phyloP scores from a whole-genome alignment of 2,329 filamentous ascomycete species.

The Ophiostoma triangulosporum region DNA sequence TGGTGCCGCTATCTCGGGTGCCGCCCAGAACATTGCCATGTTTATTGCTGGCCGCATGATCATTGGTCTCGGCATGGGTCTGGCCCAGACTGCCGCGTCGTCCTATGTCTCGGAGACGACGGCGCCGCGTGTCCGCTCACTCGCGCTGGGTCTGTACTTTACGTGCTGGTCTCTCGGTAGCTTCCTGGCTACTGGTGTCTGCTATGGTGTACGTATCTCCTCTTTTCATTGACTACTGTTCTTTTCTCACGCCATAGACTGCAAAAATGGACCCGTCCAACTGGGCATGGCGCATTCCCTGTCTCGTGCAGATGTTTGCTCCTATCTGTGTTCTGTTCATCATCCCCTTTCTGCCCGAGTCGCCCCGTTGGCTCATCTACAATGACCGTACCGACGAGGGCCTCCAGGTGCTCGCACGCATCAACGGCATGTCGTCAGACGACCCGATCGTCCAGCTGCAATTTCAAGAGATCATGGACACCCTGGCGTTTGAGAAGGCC shows the following conservation, averaged over 20 bases:
- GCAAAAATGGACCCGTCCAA: neutral
- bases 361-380: slow-evolving; percentile 24
- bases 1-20: slow-evolving; percentile 15
- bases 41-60: slow-evolving; percentile 18
- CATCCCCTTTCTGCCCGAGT: slow-evolving; percentile 17
- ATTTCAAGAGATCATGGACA: slow-evolving; percentile 29
- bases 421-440: slow-evolving; percentile 22
- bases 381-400: slow-evolving; percentile 20
- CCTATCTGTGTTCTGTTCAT: slow-evolving; percentile 13
- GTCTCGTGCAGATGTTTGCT: slow-evolving; percentile 14
- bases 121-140: slow-evolving; percentile 9
- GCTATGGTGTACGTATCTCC: slow-evolving; percentile 14
- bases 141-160: slow-evolving; percentile 13
- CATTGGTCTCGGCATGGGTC: slow-evolving; percentile 16
- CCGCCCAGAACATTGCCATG: slow-evolving; percentile 17
- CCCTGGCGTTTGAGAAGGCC: slow-evolving; percentile 14
- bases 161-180: slow-evolving; percentile 13
- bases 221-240: neutral
- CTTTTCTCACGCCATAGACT: neutral
- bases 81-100: slow-evolving; percentile 12
- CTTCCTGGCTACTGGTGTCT: slow-evolving; percentile 15
- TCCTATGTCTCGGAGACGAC: slow-evolving; percentile 14
- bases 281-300: slow-evolving; percentile 12
- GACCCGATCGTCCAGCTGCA: slow-evolving; percentile 24
- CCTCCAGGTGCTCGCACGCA: slow-evolving; percentile 24